Evolutionary conservation across 257 asterid species (phyloP).

Genomic region (Buddleja alternifolia): DNA sequence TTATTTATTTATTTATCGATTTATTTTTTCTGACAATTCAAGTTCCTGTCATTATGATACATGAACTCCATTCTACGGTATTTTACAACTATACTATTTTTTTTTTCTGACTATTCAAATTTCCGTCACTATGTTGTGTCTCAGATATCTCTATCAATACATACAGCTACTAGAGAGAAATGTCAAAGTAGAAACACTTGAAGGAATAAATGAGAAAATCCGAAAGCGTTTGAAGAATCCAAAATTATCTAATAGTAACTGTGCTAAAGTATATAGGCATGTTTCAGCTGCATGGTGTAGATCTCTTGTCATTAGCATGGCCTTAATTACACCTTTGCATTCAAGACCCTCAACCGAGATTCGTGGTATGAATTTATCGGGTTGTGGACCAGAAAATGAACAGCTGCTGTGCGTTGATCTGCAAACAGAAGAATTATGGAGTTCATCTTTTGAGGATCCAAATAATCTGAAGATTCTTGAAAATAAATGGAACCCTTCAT

Average conservation of each 20-base stretch:
- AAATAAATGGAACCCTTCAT: slow-evolving; percentile 77
- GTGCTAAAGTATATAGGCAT: slow-evolving; percentile 74
- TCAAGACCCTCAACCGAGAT: slow-evolving; percentile 69
- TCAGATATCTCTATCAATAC: slow-evolving; percentile 78
- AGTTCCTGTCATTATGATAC: background rate
- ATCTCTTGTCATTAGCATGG: slow-evolving; percentile 95
- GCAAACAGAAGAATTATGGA: slow-evolving; percentile 89
- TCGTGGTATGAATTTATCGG: slow-evolving; percentile 48
- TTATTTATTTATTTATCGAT: no score
- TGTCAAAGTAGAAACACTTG: slow-evolving; percentile 85
- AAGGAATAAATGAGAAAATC: slow-evolving; percentile 91
- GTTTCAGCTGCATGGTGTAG: slow-evolving; percentile 98
- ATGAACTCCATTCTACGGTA: no score
- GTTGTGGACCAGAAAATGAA: slow-evolving; percentile 57
- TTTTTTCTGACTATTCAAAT: background rate
- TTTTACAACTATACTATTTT: no score
- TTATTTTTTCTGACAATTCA: slow-evolving; percentile 6
- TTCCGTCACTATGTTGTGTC: slow-evolving; percentile 19
- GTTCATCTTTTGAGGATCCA: slow-evolving; percentile 74
- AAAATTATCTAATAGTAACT: slow-evolving; percentile 77
- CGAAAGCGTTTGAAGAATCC: slow-evolving; percentile 97
- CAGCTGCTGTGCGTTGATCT: slow-evolving; percentile 89
- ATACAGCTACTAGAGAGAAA: slow-evolving; percentile 73
- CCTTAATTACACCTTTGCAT: slow-evolving; percentile 83
- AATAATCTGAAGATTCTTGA: slow-evolving; percentile 76